Evolutionary conservation across 306 rosid species (phyloP).

Genomic region (Ammopiptanthus mongolicus): DNA sequence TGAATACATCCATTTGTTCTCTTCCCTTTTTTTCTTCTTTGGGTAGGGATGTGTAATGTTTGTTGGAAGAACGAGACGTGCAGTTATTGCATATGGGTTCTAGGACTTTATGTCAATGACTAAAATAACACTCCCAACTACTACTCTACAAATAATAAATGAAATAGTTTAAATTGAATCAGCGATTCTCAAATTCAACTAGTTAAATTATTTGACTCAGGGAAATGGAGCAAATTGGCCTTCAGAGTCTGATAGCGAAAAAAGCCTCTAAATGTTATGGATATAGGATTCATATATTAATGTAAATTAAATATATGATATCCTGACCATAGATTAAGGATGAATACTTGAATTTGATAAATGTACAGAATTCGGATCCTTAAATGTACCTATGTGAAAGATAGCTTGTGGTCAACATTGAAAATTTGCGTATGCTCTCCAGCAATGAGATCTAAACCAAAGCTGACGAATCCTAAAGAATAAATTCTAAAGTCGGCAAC

Average conservation of each 20-base stretch:
- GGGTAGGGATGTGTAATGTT: neutral
- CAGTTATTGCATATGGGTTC: neutral
- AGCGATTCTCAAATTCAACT: neutral
- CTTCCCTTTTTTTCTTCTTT: neutral
- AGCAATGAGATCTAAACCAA: neutral
- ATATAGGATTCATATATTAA: no score
- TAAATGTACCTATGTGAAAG: neutral
- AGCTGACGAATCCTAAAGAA: neutral
- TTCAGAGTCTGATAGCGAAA: neutral
- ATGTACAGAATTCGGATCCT: no score
- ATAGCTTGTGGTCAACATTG: neutral
- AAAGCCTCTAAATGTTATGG: neutral
- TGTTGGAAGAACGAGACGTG: neutral
- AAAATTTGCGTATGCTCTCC: neutral
- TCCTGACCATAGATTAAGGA: no score
- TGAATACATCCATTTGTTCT: neutral
- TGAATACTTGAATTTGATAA: no score
- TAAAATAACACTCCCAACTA: neutral
- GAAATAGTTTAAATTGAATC: neutral
- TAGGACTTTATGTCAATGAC: neutral
- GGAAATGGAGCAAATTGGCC: neutral
- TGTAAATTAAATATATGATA: no score
- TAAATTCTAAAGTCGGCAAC: neutral
- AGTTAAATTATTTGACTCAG: neutral
- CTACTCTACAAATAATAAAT: neutral